Evolutionary conservation across 2,329 filamentous ascomycete genomes (phyloP), one percentile per base, ranked within the genome.

Genomic region (Fusarium secorum): DNA sequence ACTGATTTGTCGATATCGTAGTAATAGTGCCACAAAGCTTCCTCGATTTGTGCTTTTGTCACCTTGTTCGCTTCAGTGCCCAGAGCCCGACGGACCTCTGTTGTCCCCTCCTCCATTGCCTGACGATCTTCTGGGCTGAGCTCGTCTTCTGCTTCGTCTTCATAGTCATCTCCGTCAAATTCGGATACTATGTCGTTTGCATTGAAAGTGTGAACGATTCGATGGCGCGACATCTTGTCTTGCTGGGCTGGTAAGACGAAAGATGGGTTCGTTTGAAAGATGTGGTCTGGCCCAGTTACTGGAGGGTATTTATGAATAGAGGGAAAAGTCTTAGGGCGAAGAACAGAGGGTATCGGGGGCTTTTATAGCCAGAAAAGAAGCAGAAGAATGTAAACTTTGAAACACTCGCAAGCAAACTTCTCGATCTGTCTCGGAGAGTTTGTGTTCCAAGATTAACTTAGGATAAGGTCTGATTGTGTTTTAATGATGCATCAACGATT

Each of bases 11-110:
- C 91, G 33, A 97, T 86, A 76, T 99, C 95, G 79, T 95, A 98
- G 80, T 95, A 98, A 81, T 98, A 98, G 81, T 99, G 90, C 94
- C 94, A 98, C 20, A 99, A 82, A 0, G 95, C 88, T 67, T 98
- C 95, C 79, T 97, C 90, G 68, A 98, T 95, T 77, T 97, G 91
- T 39, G 77, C 80, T 48, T 80, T 82, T 38, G 85, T 87, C 74
- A 91, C 85, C 67, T 88, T 89, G 70, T 82, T 82, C 35, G 86
- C 84, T 66, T 88, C 85, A 14, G 83, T 80, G 11, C 89, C 91
- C n/a, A 97, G 84, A 13, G 87, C 86, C 67, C 85, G 84, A 64
- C 88, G 86, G 38, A 97, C 91, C 70, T 90, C 85, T 41, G 86
- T 83, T 2, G 91, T 93, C 54, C 90, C 91, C 41, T 87, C 80